Evolutionary conservation across 768 basidiomycete genomes (phyloP).

Genomic region (Termitomyces heimii): DNA sequence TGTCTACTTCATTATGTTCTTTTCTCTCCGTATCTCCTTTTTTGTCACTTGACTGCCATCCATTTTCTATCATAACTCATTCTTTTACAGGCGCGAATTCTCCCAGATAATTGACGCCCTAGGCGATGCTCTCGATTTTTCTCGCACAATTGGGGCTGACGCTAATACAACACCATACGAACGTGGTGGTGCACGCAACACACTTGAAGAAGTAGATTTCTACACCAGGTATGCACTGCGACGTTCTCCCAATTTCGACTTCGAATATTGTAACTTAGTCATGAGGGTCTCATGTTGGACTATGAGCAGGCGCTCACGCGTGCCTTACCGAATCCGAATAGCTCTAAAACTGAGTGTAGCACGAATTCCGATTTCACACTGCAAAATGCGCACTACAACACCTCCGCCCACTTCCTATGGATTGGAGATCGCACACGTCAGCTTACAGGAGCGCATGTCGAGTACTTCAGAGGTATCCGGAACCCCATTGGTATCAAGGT

Average conservation of each 20-base stretch:
- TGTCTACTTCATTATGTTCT: not conserved
- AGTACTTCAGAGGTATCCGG: conserved; percentile 88
- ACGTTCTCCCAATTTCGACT: not conserved
- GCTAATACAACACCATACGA: conserved; percentile 48
- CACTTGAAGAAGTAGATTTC: conserved; percentile 86
- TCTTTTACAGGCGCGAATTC: conserved; percentile 60
- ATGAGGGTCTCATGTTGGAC: conserved; percentile 89
- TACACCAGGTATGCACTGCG: conserved; percentile 66
- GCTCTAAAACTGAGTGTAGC: not conserved
- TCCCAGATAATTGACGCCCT: conserved; percentile 80
- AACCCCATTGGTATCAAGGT: conserved; percentile 97
- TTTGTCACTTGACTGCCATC: not conserved
- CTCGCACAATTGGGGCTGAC: conserved; percentile 78
- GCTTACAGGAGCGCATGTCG: conserved; percentile 88
- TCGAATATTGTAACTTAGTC: conserved; percentile 35
- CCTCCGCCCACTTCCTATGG: conserved; percentile 94
- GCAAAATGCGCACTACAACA: conserved; percentile 67
- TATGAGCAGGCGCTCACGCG: conserved; percentile 93
- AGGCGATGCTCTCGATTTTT: conserved; percentile 91
- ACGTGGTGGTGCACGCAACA: conserved; percentile 62
- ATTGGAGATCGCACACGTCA: conserved; percentile 95
- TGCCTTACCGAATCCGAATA: conserved; percentile 37
- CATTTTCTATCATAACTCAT: not conserved
- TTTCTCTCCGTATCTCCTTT: not conserved
- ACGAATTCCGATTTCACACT: conserved; percentile 1